Conservation (phyloP, 768 basidiomycete genomes). For the Polyporus arcularius region DNA sequence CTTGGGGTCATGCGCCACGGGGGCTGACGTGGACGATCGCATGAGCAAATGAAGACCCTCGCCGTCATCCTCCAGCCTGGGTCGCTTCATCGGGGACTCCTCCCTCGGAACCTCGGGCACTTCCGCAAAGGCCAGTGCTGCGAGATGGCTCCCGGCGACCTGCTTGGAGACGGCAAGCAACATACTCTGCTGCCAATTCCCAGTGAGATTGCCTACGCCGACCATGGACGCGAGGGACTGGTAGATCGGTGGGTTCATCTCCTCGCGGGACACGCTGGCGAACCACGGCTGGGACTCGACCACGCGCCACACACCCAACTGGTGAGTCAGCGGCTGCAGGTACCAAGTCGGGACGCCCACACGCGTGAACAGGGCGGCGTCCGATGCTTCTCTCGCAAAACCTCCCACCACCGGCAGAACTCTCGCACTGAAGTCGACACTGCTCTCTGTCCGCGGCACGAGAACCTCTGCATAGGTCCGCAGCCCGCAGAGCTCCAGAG, state of each 20-base stretch:
- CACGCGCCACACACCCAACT: neutral
- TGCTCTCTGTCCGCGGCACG: neutral
- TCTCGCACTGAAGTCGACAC: neutral
- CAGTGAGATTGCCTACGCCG: neutral
- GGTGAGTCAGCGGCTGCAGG: conserved; percentile 3
- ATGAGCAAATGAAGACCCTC: neutral
- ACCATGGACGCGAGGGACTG: neutral
- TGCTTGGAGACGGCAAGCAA: neutral
- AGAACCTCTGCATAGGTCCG: neutral
- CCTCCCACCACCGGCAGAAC: neutral
- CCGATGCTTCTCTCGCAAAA: neutral
- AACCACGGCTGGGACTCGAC: neutral
- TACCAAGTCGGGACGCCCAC: conserved; percentile 2
- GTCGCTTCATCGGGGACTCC: neutral
- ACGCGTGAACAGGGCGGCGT: neutral
- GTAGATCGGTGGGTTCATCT: neutral
- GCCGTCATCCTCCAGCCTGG: neutral
- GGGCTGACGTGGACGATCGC: neutral
- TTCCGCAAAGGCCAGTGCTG: neutral
- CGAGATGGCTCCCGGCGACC: neutral
- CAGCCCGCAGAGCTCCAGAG: conserved; percentile 3
- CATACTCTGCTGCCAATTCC: neutral
- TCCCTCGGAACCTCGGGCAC: neutral
- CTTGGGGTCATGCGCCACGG: too few species aligned
- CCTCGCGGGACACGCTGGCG: too few species aligned